Conservation (phyloP, 441 rosid genomes). For the Erodium trifolium region DNA sequence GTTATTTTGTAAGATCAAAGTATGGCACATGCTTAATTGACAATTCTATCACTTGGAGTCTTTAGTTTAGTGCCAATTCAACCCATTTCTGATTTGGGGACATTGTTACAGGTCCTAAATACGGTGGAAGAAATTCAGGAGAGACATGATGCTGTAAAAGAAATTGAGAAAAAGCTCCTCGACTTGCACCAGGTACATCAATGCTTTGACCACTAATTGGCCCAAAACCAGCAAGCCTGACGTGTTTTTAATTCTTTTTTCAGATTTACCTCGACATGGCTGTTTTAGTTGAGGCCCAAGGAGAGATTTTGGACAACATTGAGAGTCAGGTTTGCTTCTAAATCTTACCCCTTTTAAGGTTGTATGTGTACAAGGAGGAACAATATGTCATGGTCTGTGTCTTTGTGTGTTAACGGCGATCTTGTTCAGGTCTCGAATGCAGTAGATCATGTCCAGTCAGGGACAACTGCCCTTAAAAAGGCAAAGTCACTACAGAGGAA, state of each 20-base stretch:
- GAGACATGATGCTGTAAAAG: constrained; percentile 85
- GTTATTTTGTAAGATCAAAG: too few relatives aligned
- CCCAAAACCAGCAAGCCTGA: too few relatives aligned
- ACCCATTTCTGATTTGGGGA: background rate
- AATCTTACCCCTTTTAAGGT: background rate
- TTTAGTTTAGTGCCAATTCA: too few relatives aligned
- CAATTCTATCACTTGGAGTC: too few relatives aligned
- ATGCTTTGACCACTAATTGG: background rate
- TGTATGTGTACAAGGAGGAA: background rate
- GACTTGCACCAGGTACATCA: constrained; percentile 41
- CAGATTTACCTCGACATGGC: constrained; percentile 50
- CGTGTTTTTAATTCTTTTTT: too few relatives aligned
- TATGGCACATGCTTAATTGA: too few relatives aligned
- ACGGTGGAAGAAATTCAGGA: constrained; percentile 90
- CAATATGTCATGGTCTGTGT: too few relatives aligned
- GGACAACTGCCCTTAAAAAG: constrained; percentile 31
- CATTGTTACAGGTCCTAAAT: constrained; percentile 49
- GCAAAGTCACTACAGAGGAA: constrained; percentile 33
- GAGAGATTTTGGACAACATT: constrained; percentile 43
- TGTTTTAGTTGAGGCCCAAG: constrained; percentile 45
- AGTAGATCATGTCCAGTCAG: constrained; percentile 32
- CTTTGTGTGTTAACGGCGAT: background rate
- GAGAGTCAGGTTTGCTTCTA: constrained; percentile 38
- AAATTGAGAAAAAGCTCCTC: constrained; percentile 84
- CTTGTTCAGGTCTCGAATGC: constrained; percentile 31